Evolutionary conservation across 2,329 filamentous ascomycete genomes (phyloP), one percentile per base, ranked within the genome.

Genomic region (Cordyceps tenuipes): DNA sequence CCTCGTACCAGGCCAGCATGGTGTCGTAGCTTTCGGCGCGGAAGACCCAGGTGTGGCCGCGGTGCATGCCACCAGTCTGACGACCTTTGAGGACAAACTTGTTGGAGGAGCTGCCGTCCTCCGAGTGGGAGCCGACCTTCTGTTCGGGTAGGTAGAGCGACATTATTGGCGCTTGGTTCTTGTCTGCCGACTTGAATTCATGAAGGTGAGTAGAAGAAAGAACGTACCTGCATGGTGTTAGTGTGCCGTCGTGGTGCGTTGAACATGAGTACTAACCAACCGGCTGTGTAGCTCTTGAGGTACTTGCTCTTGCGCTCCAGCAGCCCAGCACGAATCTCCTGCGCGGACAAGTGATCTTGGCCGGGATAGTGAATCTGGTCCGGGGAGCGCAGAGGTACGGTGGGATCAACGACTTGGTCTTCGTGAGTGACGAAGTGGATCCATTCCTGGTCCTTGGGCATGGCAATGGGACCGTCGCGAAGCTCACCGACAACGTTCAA

Each of bases 291-390:
- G 72, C 92, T 97, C 79, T 97, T 97, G 63, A 99, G 78, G 69
- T 97, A 99, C 71, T 97, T 99, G 82, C 91, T 96, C 85, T 97
- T 97, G 66, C 94, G 88, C 77, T 99, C 94, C 41, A 99, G 79
- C 74, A 97, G 86, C 3, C 94, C 94, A 21, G 91, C 90, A 62
- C 92, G 83, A 57, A 99, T 89, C 73, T 97, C 93, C 63, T 89
- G 71, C 80, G 90, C 73, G 57, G 90, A 85, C 63, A 89, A 86
- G 72, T 96, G 89, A 67, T 96, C 84, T 70, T 90, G 91, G 47
- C 94, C 94, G 19, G 92, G 92, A 71, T 97, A 99, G 62, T 90
- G 84, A 65, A 99, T 95, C 63, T 90, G 88, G 68, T 95, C 85
- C 21, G 90, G 75, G 57, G 86, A 83, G 59, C 94, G 85, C 62